Evolutionary conservation across 2,329 filamentous ascomycete species (phyloP), one percentile per base, ranked within the genome.

Genomic region (Didymella pomorum): DNA sequence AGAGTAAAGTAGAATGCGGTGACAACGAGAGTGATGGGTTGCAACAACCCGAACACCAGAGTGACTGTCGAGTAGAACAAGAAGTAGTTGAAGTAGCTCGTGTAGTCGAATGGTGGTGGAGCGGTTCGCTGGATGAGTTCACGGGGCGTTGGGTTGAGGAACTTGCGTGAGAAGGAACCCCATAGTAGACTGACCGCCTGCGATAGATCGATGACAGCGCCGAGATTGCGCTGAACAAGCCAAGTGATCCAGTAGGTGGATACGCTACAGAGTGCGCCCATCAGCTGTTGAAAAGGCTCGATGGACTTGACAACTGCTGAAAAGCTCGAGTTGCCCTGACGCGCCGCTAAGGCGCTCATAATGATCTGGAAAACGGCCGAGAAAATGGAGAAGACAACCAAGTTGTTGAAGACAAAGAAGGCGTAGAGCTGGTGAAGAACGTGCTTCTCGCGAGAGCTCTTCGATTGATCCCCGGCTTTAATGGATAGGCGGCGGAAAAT

Each of bases 51-150:
- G 71, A 95, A 97, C 69, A 89, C 92, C 16, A 99, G 82, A 0
- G 92, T 90, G 29, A 98, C 91, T 0, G 94, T 97, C 23, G 90
- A 84, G 79, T 98, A 99, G 79, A 92, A 99, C 28, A 98, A 82
- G 78, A 97, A 97, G 76, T 96, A 98, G 77, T 97, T 98, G 84
- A 97, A 99, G 79, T 98, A 98, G 68, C 87, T 92, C 58, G 95
- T 92, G 72, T 97, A 98, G 67, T 98, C 93, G 75, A 99, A 97
- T 0, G 91, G 83, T 2, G 92, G 93, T 1, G 95, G 95, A 3
- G 95, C 95, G 0, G 93, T 97, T 71, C 95, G 86, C 76, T 97
- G 92, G 66, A 98, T 98, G 66, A 95, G 82, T 75, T 97, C 90
- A 66, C 95, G 86, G 5, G 95, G 95, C 2, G 95, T 98, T 3